Evolutionary conservation across 257 asterid species (phyloP).

Genomic region (Phtheirospermum japonicum): DNA sequence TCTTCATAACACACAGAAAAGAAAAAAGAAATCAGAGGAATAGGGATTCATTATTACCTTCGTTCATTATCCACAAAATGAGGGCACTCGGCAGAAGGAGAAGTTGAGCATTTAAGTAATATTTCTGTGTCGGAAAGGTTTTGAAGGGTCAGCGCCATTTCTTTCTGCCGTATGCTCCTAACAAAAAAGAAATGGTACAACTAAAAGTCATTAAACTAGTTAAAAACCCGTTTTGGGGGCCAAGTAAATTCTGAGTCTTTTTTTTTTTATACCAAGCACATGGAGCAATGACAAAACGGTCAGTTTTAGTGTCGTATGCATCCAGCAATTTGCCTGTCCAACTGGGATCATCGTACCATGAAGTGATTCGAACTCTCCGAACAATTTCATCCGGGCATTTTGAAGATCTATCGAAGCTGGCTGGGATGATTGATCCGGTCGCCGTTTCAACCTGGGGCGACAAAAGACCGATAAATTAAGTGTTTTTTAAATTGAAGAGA

Average conservation of each 20-base stretch:
- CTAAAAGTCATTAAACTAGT: background rate
- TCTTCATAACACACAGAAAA: background rate
- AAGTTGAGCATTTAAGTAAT: conserved; percentile 74
- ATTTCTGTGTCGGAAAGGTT: conserved; percentile 66
- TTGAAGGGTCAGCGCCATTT: conserved; percentile 50
- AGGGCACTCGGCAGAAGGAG: conserved; percentile 83
- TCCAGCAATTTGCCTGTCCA: conserved; percentile 69
- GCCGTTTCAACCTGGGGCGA: conserved; percentile 63
- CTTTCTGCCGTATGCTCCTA: conserved; percentile 54
- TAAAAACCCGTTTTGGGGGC: background rate
- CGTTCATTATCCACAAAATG: conserved; percentile 65
- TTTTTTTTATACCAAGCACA: conserved; percentile 58
- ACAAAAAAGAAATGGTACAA: conserved; percentile 7
- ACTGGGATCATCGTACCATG: conserved; percentile 62
- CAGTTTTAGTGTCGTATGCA: conserved; percentile 62
- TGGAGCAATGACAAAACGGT: conserved; percentile 68
- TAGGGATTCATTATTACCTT: conserved; percentile 42
- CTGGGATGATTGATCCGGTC: conserved; percentile 66
- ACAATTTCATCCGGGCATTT: conserved; percentile 90
- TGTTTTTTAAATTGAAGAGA: background rate
- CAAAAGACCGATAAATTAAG: conserved; percentile 14
- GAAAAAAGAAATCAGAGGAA: background rate
- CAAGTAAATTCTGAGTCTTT: background rate
- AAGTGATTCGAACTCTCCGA: conserved; percentile 70
- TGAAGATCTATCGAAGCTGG: conserved; percentile 61